Evolutionary conservation across 2,329 filamentous ascomycete species (phyloP).

Genomic region (Colletotrichum horii): DNA sequence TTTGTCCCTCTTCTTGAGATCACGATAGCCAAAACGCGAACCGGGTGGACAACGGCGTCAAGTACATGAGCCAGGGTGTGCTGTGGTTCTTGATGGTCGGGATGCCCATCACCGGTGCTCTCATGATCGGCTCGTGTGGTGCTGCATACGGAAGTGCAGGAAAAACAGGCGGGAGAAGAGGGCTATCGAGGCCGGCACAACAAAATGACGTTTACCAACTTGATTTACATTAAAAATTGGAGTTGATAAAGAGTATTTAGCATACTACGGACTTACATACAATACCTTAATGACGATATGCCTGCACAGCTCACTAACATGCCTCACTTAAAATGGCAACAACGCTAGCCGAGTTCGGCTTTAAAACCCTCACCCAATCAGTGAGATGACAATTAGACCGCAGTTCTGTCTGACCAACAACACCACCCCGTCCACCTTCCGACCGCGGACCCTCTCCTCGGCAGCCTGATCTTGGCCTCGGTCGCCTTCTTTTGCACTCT

Average conservation of each 20-base stretch:
- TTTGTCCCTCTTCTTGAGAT: background rate
- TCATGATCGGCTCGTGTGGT: background rate
- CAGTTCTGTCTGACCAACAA: background rate
- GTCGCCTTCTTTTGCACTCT: background rate
- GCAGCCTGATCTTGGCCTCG: slow-evolving; percentile 3
- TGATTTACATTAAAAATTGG: background rate
- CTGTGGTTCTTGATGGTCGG: slow-evolving; percentile 1
- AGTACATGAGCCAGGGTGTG: background rate
- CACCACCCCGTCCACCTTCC: background rate
- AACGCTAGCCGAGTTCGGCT: background rate
- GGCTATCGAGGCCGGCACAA: background rate
- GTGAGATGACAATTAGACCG: background rate
- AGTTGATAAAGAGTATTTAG: background rate
- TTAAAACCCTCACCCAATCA: background rate
- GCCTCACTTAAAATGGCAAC: background rate
- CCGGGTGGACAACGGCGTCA: background rate
- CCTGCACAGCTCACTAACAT: background rate
- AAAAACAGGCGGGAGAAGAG: background rate
- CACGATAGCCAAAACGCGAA: background rate
- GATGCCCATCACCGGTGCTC: background rate
- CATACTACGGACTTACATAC: background rate
- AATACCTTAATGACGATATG: background rate
- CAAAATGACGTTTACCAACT: too few relatives aligned
- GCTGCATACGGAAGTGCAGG: slow-evolving; percentile 1
- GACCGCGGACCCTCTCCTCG: background rate